phyloP scores from a whole-genome alignment of 75 land plant species.

The Picea sitchensis region DNA sequence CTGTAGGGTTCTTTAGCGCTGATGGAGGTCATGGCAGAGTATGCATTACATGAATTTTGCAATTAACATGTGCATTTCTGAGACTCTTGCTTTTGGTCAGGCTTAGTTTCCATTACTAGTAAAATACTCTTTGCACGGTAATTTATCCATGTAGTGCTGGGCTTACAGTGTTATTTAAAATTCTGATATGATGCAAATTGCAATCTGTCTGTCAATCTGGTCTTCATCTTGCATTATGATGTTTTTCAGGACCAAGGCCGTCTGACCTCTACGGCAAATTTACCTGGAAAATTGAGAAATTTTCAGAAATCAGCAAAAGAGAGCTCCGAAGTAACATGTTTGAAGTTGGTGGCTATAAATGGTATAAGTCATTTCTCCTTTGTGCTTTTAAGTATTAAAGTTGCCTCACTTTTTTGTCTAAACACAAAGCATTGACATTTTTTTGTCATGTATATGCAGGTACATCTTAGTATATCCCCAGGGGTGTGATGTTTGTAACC shows the following conservation, averaged over 20 bases:
- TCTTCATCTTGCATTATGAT: too few relatives aligned
- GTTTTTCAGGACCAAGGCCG: slow-evolving; percentile 78
- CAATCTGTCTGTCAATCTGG: too few relatives aligned
- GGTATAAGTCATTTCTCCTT: slow-evolving; percentile 43
- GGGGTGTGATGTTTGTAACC: slow-evolving; percentile 99
- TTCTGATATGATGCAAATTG: too few relatives aligned
- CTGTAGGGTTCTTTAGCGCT: too few relatives aligned
- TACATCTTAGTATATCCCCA: slow-evolving; percentile 98
- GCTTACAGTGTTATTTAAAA: too few relatives aligned
- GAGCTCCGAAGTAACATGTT: slow-evolving; percentile 94
- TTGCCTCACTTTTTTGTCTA: not conserved
- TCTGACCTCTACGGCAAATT: slow-evolving; percentile 88
- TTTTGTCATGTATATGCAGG: slow-evolving; percentile 42
- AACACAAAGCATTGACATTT: not conserved
- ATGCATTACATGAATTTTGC: too few relatives aligned
- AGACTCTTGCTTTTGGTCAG: too few relatives aligned
- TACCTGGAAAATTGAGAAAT: slow-evolving; percentile 98
- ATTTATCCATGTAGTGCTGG: too few relatives aligned
- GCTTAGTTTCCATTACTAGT: too few relatives aligned
- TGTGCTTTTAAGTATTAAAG: not conserved
- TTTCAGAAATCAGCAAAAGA: slow-evolving; percentile 86
- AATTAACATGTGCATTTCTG: too few relatives aligned
- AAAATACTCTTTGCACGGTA: too few relatives aligned
- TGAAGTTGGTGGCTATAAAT: slow-evolving; percentile 99
- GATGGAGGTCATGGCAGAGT: too few relatives aligned